Evolutionary conservation across 2,329 filamentous ascomycete genomes (phyloP).

Genomic region (Alternaria sp.): DNA sequence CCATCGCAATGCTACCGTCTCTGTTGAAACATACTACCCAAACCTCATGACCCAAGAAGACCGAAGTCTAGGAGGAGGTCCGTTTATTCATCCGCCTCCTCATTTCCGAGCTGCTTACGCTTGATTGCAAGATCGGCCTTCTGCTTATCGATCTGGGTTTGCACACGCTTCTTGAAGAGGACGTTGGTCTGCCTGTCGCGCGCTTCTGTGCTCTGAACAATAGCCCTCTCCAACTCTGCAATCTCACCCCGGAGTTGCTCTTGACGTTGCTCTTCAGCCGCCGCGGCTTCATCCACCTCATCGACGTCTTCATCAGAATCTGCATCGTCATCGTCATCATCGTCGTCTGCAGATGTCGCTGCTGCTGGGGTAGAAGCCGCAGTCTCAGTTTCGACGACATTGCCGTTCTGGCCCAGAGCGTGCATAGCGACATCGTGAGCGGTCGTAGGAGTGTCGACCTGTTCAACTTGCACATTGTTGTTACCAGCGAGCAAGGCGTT

Average conservation of each 20-base stretch:
- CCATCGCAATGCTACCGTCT: not conserved
- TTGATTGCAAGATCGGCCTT: slow-evolving; percentile 60
- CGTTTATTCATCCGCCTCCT: slow-evolving; percentile 33
- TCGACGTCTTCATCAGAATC: slow-evolving; percentile 56
- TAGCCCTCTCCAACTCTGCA: slow-evolving; percentile 61
- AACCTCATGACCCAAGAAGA: not conserved
- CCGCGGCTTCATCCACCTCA: slow-evolving; percentile 58
- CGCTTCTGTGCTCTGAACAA: slow-evolving; percentile 54
- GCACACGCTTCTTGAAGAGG: slow-evolving; percentile 60
- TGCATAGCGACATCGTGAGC: slow-evolving; percentile 50
- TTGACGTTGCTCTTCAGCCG: slow-evolving; percentile 55
- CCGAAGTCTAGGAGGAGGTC: not conserved
- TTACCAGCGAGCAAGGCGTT: slow-evolving; percentile 39
- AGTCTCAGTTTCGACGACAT: slow-evolving; percentile 41
- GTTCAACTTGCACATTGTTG: slow-evolving; percentile 41
- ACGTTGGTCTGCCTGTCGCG: slow-evolving; percentile 57
- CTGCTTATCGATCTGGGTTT: slow-evolving; percentile 59
- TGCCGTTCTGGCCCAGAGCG: slow-evolving; percentile 40
- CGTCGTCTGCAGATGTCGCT: slow-evolving; percentile 51
- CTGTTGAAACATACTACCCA: not conserved
- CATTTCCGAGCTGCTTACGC: slow-evolving; percentile 56
- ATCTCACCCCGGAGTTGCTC: slow-evolving; percentile 63
- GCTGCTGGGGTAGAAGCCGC: slow-evolving; percentile 42
- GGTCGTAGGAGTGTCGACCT: slow-evolving; percentile 46
- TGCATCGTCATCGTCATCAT: slow-evolving; percentile 56